Percentiles rank a stretch among this genome's conserved stretches.
Evolutionary conservation across 2,329 filamentous ascomycete genomes (phyloP).

Genomic region (Incumbomyces delicatus): DNA sequence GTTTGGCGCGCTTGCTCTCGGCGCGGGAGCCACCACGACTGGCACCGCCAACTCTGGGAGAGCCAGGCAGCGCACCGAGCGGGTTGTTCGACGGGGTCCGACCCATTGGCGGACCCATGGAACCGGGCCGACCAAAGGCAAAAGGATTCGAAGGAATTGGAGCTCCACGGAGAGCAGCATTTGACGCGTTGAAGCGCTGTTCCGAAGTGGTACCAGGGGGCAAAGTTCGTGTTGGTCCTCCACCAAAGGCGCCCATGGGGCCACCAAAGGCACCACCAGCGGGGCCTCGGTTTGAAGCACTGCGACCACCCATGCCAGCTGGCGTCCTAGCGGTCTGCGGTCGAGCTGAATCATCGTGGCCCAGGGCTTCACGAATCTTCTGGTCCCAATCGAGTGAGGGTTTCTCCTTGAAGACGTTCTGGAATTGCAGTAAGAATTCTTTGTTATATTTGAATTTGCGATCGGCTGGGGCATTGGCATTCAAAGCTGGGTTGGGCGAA

Average conservation of each 20-base stretch:
- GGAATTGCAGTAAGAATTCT: slow-evolving; percentile 91
- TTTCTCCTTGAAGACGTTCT: slow-evolving; percentile 92
- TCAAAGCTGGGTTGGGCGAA: slow-evolving; percentile 86
- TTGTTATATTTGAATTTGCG: slow-evolving; percentile 93
- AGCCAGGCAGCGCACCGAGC: slow-evolving; percentile 54
- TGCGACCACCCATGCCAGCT: slow-evolving; percentile 39
- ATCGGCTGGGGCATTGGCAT: slow-evolving; percentile 58
- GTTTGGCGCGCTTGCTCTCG: slow-evolving; percentile 42
- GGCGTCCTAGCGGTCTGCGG: slow-evolving; percentile 46
- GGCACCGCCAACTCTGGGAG: slow-evolving; percentile 61
- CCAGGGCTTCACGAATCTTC: slow-evolving; percentile 75
- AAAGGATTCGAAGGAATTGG: slow-evolving; percentile 44
- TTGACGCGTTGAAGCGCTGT: slow-evolving; percentile 61
- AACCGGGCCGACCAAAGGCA: slow-evolving; percentile 52
- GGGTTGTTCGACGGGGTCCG: slow-evolving; percentile 46
- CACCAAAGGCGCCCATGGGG: slow-evolving; percentile 62
- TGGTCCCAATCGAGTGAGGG: slow-evolving; percentile 87
- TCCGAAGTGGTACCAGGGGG: slow-evolving; percentile 69
- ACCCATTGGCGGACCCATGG: slow-evolving; percentile 51
- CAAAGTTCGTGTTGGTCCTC: slow-evolving; percentile 44
- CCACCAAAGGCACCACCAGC: slow-evolving; percentile 40
- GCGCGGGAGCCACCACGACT: slow-evolving; percentile 41
- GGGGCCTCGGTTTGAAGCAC: slow-evolving; percentile 43
- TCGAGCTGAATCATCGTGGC: slow-evolving; percentile 61
- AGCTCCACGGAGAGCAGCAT: slow-evolving; percentile 34